Evolutionary conservation across 2,329 filamentous ascomycete genomes (phyloP), one percentile per base, ranked within the genome.

Genomic region (Akanthomyces uredinophilus): DNA sequence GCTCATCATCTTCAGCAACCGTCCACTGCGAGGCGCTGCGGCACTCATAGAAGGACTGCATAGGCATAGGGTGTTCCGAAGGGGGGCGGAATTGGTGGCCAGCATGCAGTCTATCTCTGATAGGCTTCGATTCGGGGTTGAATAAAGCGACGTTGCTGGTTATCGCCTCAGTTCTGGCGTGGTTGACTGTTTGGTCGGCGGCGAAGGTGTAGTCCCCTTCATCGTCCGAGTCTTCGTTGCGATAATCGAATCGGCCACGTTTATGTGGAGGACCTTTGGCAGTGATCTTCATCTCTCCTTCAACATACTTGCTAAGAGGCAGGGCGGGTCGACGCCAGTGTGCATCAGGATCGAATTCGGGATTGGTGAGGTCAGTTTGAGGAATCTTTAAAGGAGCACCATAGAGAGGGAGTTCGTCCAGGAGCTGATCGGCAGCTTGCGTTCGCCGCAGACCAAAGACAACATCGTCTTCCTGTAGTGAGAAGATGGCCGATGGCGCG

Each of bases 81-180:
- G 95, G 95, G 18, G 95, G 95, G 60, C 93, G 84, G 79, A 99
- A 98, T 65, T 94, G 91, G 73, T 97, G 93, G 10, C 91, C 90
- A 11, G 92, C 91, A 71, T 97, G 92, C 5, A 99, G 84, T 18
- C 95, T 85, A 71, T 98, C 94, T 62, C 94, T 86, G 46, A 97
- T 92, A 60, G 88, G 84, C 73, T 94, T 96, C 78, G 96, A 94
- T 64, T 96, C 91, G 0, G 91, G 87, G 65, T 91, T 87, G 75
- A 99, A 99, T 0, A 99, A 79, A 1, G 94, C 93, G 63, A 97
- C 91, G 64, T 91, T 85, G 1, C 82, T 85, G 66, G 89, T 88
- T 65, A 90, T 85, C 0, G 92, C 87, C 1, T 84, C 82, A 10
- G 93, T 71, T 47, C 84, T 73, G 32, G 78, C 71, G 6, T 75